Percentiles rank a stretch among this genome's conserved stretches.
These are phyloP conservation scores for Chlorella sp. DNA, from an alignment of 139 green algal species.

Conservation along the genomic window DNA sequence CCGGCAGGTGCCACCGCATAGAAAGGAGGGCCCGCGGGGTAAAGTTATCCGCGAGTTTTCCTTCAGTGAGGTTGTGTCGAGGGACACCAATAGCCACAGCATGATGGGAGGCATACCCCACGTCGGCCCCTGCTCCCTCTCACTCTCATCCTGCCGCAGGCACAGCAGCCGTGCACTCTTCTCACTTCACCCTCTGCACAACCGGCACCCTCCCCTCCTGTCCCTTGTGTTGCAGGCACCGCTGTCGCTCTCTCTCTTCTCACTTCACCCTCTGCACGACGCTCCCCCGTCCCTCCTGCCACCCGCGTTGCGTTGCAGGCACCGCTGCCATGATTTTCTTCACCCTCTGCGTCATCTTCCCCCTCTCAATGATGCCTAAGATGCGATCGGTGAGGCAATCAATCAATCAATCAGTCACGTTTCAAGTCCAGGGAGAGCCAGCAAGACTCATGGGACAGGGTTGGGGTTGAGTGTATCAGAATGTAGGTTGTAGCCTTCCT, in stretches of 20 bases:
- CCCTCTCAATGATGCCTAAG: constrained; percentile 25
- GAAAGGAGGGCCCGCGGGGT: too few relatives aligned
- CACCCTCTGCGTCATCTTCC: constrained; percentile 35
- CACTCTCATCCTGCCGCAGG: neutral
- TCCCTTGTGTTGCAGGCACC: constrained; percentile 3
- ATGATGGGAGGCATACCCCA: too few relatives aligned
- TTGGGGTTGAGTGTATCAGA: too few relatives aligned
- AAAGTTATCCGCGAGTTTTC: too few relatives aligned
- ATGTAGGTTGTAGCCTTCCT: too few relatives aligned
- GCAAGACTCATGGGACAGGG: too few relatives aligned
- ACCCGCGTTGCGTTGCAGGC: neutral
- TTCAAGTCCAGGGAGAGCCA: too few relatives aligned
- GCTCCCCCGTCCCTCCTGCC: neutral
- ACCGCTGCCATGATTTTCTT: constrained; percentile 26
- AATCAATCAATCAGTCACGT: too few relatives aligned
- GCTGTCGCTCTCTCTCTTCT: neutral
- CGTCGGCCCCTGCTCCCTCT: too few relatives aligned
- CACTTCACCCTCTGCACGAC: neutral
- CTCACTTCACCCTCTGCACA: neutral
- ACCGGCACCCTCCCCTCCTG: neutral
- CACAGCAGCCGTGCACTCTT: neutral
- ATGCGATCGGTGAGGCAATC: constrained; percentile 22
- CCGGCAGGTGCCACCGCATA: too few relatives aligned
- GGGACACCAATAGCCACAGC: neutral
- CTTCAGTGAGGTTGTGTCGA: too few relatives aligned